Conservation (phyloP, 345 rosid genomes). For the Lumnitzera racemosa region DNA sequence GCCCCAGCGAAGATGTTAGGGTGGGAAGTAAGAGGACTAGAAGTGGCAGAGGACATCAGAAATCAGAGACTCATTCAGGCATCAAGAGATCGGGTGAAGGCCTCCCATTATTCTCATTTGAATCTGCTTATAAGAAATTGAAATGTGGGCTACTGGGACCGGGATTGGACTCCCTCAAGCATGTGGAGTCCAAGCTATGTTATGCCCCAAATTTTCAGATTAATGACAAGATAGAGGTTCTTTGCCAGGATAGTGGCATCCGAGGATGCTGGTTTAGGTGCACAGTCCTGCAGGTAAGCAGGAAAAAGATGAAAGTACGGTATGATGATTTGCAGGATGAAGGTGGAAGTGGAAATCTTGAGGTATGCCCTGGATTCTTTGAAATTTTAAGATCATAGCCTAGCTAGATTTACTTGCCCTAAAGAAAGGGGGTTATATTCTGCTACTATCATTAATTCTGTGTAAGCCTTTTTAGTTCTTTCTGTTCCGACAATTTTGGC, state of each 20-base stretch:
- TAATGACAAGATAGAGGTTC: constrained; percentile 67
- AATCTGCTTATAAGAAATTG: constrained; percentile 33
- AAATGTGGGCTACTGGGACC: constrained; percentile 42
- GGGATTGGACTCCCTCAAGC: constrained; percentile 45
- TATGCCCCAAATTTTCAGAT: constrained; percentile 28
- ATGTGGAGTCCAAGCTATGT: constrained; percentile 35
- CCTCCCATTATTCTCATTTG: constrained; percentile 21
- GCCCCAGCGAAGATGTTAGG: constrained; percentile 42
- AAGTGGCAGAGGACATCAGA: constrained; percentile 30
- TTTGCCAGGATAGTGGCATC: constrained; percentile 96
- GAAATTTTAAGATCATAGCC: background rate
- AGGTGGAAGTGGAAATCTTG: constrained; percentile 73
- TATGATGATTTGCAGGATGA: constrained; percentile 87
- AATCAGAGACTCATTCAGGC: constrained; percentile 26
- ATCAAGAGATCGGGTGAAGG: constrained; percentile 15
- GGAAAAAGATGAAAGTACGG: constrained; percentile 65
- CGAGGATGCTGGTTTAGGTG: constrained; percentile 99
- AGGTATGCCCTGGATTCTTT: constrained; percentile 41
- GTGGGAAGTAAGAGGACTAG: constrained; percentile 61
- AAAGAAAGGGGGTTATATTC: too few species aligned
- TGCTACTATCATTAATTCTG: too few species aligned
- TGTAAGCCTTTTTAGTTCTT: too few species aligned
- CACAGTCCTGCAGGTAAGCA: constrained; percentile 55
- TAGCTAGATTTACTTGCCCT: background rate
- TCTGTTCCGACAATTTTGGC: too few species aligned